Percentiles rank a stretch among this genome's conserved stretches.
phyloP scores from a whole-genome alignment of 225 moss, liverwort and hornwort genomes.

The Pseudisothecium myosuroides region DNA sequence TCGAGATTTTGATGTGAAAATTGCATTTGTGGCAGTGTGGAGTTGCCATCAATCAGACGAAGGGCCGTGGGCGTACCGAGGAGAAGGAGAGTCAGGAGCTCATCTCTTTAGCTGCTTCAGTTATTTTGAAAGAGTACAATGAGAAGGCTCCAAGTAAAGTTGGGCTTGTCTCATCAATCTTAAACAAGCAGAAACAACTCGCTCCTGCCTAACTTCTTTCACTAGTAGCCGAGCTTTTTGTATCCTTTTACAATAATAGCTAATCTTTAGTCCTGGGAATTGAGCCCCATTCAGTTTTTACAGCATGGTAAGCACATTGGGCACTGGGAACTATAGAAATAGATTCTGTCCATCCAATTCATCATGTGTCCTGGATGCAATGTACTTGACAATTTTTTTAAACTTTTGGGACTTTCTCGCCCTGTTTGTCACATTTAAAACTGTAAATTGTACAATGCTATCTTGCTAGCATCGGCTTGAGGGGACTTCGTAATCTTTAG shows the following conservation, averaged over 20 bases:
- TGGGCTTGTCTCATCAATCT: slow-evolving; percentile 43
- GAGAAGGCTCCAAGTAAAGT: slow-evolving; percentile 69
- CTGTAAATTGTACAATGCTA: background rate
- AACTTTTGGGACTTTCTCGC: background rate
- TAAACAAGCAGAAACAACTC: slow-evolving; percentile 54
- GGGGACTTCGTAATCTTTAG: background rate
- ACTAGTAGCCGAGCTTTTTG: background rate
- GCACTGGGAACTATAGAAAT: background rate
- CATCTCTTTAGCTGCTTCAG: slow-evolving; percentile 62
- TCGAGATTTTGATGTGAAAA: background rate
- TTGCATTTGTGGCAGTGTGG: slow-evolving; percentile 60
- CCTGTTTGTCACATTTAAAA: background rate
- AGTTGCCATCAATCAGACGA: slow-evolving; percentile 72
- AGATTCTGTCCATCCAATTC: background rate
- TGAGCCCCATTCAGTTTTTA: background rate
- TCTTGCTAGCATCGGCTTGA: background rate
- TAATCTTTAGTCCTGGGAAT: background rate
- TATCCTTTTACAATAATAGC: background rate
- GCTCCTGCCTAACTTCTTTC: slow-evolving; percentile 17
- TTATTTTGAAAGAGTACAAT: slow-evolving; percentile 72
- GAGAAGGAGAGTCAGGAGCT: slow-evolving; percentile 77
- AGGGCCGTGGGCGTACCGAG: slow-evolving; percentile 43
- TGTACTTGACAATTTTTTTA: background rate
- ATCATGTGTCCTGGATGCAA: background rate
- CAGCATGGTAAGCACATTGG: slow-evolving; percentile 2